These are phyloP conservation scores for Suhomyces wounanorum DNA, from an alignment of 1,139 yeast species.

Conservation along the genomic window DNA sequence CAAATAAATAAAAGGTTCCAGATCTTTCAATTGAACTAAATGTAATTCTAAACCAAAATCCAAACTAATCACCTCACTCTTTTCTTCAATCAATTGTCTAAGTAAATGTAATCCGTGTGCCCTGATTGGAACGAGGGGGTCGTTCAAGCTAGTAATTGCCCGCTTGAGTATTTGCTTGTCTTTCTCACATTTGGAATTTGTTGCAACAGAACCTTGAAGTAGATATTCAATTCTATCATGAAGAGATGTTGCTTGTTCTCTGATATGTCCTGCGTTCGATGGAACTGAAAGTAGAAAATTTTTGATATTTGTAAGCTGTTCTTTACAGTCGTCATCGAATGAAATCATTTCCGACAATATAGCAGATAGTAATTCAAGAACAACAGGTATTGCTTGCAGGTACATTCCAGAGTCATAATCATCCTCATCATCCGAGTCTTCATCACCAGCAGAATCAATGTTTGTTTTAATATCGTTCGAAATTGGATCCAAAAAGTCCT, in stretches of 20 bases:
- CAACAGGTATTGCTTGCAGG: slow-evolving; percentile 31
- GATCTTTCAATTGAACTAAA: slow-evolving; percentile 65
- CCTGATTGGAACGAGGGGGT: slow-evolving; percentile 78
- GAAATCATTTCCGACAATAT: slow-evolving; percentile 47
- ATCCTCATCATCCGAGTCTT: slow-evolving; percentile 48
- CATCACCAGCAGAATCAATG: slow-evolving; percentile 19
- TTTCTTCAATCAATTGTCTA: slow-evolving; percentile 54
- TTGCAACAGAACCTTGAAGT: slow-evolving; percentile 28
- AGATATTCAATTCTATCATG: slow-evolving; percentile 31
- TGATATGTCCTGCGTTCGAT: slow-evolving; percentile 1
- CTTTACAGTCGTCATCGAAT: slow-evolving; percentile 24
- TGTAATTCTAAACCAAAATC: slow-evolving; percentile 63
- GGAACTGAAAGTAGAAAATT: slow-evolving; percentile 26
- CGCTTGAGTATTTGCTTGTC: slow-evolving; percentile 42
- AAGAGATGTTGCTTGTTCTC: slow-evolving; percentile 26
- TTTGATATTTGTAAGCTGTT: slow-evolving; percentile 30
- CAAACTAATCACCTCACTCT: slow-evolving; percentile 52
- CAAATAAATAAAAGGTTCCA: slow-evolving; percentile 84
- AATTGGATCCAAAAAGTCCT: slow-evolving; percentile 40
- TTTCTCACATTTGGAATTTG: slow-evolving; percentile 19
- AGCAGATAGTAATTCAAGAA: slow-evolving; percentile 57
- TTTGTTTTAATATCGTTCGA: slow-evolving; percentile 3
- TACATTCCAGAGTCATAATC: slow-evolving; percentile 27
- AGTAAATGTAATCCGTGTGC: slow-evolving; percentile 82
- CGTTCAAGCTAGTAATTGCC: slow-evolving; percentile 70